Base-by-base conservation (phyloP, 495 filamentous ascomycete genomes). In the Apodospora peruviana region DNA sequence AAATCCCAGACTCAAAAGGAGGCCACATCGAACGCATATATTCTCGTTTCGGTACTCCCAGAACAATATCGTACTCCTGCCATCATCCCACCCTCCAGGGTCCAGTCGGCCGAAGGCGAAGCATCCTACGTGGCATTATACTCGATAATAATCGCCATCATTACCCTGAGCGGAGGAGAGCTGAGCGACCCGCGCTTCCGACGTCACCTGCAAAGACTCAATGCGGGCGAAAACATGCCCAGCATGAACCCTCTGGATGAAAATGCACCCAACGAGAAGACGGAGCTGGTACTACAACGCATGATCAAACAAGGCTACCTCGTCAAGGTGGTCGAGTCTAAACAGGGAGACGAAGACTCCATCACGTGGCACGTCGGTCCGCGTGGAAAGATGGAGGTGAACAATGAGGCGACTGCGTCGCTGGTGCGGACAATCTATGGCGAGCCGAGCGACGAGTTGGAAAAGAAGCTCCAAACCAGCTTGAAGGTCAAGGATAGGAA, bases 271-370 rank as follows among this genome's bases (percentile, higher is more conserved):
- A 59, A 40, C 45, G 87, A 86, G 43, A 84, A 81, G 43, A 95
- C 87, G 10, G 88, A 93, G 19, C 77, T 81, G 23, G 64, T 91
- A 4, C 67, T 98, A 8, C 75, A 83, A 50, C 78, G 82, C 37
- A 84, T 97, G 68, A 72, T 81, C 39, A 86, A 77, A 50, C 88
- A 97, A 37, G 87, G 87, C 0, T 98, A 97, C 58, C 66, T 98
- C 1, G 71, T 87, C 21, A 86, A 80, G 48, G 75, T 82, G n/a
- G 75, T 79, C 40, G 86, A 90, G 44, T 71, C 73, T 60, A 78
- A 78, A 27, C 49, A 38, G 4, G 73, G 72, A 1, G 85, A 83
- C n/a, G 86, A 90, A 18, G 88, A 94, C 48, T 64, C 76, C 4
- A 76, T 88, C 9, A 87, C 85, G 43, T 95, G 83, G 70, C 78